Conservation (phyloP, 2,329 filamentous ascomycete genomes). For the Byssothecium circinans region DNA sequence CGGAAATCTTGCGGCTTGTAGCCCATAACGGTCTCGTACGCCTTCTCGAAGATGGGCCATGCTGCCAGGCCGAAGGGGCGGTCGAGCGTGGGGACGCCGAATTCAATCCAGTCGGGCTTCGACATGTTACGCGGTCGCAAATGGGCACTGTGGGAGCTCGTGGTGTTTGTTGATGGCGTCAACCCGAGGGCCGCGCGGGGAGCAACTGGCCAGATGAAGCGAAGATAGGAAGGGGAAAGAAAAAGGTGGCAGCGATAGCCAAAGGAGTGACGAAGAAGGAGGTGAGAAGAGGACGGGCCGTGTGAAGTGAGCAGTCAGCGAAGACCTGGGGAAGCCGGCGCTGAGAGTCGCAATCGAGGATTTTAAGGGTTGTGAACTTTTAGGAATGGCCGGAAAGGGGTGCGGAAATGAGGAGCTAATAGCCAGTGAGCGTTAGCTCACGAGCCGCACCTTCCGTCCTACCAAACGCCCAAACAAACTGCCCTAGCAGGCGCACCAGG, state of each 20-base stretch:
- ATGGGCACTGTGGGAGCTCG: conserved; percentile 3
- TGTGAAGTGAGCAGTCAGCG: conserved; percentile 11
- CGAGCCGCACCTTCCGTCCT: conserved; percentile 13
- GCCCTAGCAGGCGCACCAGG: conserved; percentile 10
- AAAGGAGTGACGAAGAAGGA: conserved; percentile 41
- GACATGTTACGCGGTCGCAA: conserved; percentile 45
- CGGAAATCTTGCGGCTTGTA: conserved; percentile 85
- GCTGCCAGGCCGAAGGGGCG: conserved; percentile 86
- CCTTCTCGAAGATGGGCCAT: conserved; percentile 94
- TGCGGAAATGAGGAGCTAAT: conserved; percentile 37
- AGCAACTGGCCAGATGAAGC: conserved; percentile 15
- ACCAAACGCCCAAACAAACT: conserved; percentile 5
- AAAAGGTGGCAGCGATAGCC: conserved; percentile 26
- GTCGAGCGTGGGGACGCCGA: conserved; percentile 75
- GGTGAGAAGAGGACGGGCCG: conserved; percentile 23
- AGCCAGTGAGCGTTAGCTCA: conserved; percentile 2
- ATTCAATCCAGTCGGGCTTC: conserved; percentile 55
- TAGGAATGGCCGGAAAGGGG: conserved; percentile 38
- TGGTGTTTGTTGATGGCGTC: background rate
- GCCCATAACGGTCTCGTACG: conserved; percentile 73
- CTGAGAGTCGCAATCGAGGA: conserved; percentile 11
- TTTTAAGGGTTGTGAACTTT: conserved; percentile 29
- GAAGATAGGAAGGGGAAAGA: conserved; percentile 16
- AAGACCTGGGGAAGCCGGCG: conserved; percentile 10
- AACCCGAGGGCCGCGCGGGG: background rate